A percentile compares a stretch with the other conserved stretches of the same genome.
Evolutionary conservation across 2,329 filamentous ascomycete genomes (phyloP).

Genomic region (Colletotrichum lini): DNA sequence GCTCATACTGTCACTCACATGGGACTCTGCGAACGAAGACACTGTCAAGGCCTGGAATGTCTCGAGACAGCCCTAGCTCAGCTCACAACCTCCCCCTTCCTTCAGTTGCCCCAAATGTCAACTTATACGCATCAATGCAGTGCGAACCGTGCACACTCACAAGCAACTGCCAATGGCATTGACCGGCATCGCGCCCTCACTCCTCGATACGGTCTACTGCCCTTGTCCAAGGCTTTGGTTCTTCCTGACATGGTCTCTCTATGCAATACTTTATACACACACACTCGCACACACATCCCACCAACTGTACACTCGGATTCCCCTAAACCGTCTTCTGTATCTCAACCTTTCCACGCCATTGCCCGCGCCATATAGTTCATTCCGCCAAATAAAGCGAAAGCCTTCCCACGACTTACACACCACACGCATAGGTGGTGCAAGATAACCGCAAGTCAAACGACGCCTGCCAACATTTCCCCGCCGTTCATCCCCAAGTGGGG

Average conservation of each 20-base stretch:
- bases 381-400: background rate
- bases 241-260: background rate
- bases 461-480: slow-evolving; percentile 24
- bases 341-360: background rate
- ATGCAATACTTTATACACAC: background rate
- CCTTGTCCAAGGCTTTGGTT: background rate
- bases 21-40: background rate
- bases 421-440: slow-evolving; percentile 11
- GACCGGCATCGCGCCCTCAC: background rate
- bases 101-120: slow-evolving; percentile 1
- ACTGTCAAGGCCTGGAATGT: slow-evolving; percentile 24
- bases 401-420: slow-evolving; percentile 6
- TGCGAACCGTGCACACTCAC: background rate
- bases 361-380: background rate
- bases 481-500: slow-evolving; percentile 28
- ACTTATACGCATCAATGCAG: background rate
- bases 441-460: slow-evolving; percentile 19
- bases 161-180: background rate
- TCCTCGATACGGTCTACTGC: background rate
- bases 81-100: slow-evolving; percentile 16
- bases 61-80: slow-evolving; percentile 14
- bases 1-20: background rate
- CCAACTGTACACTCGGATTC: background rate
- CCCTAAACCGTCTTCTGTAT: background rate
- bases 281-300: background rate